Conservation (phyloP, 352 stramenopile genomes). For the Poterioochromonas sp. region DNA sequence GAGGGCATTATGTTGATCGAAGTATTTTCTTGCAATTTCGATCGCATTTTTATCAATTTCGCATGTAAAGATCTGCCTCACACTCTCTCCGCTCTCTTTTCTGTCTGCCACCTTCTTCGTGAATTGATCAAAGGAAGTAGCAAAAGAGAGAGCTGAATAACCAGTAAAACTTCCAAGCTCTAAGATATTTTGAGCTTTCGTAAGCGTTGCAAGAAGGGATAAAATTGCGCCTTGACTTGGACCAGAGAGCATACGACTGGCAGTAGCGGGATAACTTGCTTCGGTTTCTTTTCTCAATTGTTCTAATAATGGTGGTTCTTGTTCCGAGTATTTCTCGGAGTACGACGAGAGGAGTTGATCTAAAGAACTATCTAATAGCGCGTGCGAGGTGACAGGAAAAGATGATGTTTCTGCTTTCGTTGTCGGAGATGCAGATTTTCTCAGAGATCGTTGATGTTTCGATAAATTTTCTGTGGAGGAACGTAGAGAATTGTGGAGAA, state of each 20-base stretch:
- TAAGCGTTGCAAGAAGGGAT: slow-evolving; percentile 2
- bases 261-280: not conserved
- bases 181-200: slow-evolving; percentile 18
- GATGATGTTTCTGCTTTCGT: too few species aligned
- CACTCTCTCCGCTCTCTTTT: too few species aligned
- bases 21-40: slow-evolving; percentile 26
- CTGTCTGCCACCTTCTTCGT: not conserved
- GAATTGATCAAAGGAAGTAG: not conserved
- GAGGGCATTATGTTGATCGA: too few species aligned
- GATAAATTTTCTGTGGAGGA: too few species aligned
- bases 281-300: slow-evolving; percentile 29
- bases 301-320: slow-evolving; percentile 1
- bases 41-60: slow-evolving; percentile 24
- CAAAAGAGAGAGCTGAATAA: slow-evolving; percentile 35
- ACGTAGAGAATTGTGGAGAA: too few species aligned
- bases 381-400: too few species aligned
- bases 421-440: too few species aligned
- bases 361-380: too few species aligned
- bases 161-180: slow-evolving; percentile 39
- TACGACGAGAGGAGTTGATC: not conserved
- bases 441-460: too few species aligned
- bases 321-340: not conserved
- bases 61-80: slow-evolving; percentile 18
- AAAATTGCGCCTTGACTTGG: slow-evolving; percentile 32
- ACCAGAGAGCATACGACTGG: slow-evolving; percentile 36